phyloP scores from a whole-genome alignment of 2,329 filamentous ascomycete genomes.

The Penicillium sp. region DNA sequence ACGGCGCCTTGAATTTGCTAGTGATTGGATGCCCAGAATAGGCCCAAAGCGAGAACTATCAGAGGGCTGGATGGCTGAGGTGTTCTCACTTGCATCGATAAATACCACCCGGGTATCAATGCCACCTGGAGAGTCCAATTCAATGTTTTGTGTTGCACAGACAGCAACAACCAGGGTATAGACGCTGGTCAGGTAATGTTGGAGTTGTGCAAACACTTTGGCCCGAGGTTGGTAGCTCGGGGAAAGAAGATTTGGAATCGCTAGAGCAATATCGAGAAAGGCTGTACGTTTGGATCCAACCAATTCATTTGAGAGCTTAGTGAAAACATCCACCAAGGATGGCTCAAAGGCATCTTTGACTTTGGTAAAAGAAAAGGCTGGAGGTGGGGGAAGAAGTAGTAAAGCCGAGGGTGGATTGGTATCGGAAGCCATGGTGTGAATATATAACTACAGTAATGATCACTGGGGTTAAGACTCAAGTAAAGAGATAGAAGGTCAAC shows the following conservation, averaged over 20 bases:
- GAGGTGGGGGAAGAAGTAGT: conserved; percentile 63
- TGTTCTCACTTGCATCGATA: conserved; percentile 52
- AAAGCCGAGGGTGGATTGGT: conserved; percentile 41
- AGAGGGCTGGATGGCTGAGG: conserved; percentile 24
- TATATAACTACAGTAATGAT: not conserved
- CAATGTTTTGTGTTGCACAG: conserved; percentile 62
- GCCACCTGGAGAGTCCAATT: conserved; percentile 65
- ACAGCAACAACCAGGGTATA: conserved; percentile 75
- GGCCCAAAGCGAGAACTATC: conserved; percentile 44
- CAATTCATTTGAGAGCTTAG: conserved; percentile 45
- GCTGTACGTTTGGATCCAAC: conserved; percentile 32
- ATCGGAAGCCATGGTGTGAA: conserved; percentile 26
- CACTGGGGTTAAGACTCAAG: not conserved
- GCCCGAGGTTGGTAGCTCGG: conserved; percentile 51
- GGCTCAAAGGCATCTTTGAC: conserved; percentile 61
- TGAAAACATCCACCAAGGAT: conserved; percentile 56
- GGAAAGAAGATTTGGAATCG: conserved; percentile 60
- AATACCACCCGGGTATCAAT: conserved; percentile 75
- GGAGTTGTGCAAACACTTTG: conserved; percentile 64
- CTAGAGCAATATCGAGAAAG: conserved; percentile 60
- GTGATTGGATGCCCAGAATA: conserved; percentile 48
- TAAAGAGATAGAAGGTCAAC: not conserved
- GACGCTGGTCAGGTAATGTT: conserved; percentile 70
- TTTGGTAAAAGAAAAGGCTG: conserved; percentile 50
- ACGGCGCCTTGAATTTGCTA: conserved; percentile 41